Evolutionary conservation across 306 rosid genomes (phyloP).

Genomic region (Cucumis sativus): DNA sequence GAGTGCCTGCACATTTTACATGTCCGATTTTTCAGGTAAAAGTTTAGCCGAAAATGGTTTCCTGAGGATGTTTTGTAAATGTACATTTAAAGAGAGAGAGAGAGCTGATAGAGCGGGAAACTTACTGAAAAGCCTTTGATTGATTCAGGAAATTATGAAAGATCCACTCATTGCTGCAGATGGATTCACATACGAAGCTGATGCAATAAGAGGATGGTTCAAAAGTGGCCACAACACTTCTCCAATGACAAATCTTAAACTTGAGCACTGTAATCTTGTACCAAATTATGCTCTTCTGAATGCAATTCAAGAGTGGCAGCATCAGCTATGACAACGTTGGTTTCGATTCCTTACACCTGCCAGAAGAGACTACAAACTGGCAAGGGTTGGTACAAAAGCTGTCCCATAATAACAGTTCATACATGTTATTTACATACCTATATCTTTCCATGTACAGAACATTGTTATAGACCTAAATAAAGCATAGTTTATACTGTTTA

Average conservation of each 20-base stretch:
- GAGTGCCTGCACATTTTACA: slow-evolving; percentile 74
- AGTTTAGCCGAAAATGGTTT: background rate
- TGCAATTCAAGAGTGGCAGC: slow-evolving; percentile 95
- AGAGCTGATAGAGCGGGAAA: background rate
- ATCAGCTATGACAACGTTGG: slow-evolving; percentile 19
- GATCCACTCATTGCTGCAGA: slow-evolving; percentile 94
- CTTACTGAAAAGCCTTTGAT: slow-evolving; percentile 1
- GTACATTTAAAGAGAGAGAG: background rate
- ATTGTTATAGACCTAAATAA: background rate
- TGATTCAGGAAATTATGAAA: slow-evolving; percentile 74
- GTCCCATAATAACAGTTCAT: background rate
- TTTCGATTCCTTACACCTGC: background rate
- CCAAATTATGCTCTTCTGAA: slow-evolving; percentile 76
- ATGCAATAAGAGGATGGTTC: slow-evolving; percentile 86
- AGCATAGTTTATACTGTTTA: background rate
- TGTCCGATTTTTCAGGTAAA: slow-evolving; percentile 94
- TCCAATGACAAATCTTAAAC: slow-evolving; percentile 94
- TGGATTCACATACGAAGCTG: slow-evolving; percentile 89
- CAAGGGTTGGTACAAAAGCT: background rate
- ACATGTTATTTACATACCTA: background rate
- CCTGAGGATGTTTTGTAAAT: background rate
- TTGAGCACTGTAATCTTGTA: slow-evolving; percentile 66
- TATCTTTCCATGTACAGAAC: background rate
- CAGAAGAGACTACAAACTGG: background rate
- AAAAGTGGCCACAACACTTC: slow-evolving; percentile 81